Evolutionary conservation across 164 flowering plant genomes (phyloP).

Genomic region (Kingdonia uniflora): DNA sequence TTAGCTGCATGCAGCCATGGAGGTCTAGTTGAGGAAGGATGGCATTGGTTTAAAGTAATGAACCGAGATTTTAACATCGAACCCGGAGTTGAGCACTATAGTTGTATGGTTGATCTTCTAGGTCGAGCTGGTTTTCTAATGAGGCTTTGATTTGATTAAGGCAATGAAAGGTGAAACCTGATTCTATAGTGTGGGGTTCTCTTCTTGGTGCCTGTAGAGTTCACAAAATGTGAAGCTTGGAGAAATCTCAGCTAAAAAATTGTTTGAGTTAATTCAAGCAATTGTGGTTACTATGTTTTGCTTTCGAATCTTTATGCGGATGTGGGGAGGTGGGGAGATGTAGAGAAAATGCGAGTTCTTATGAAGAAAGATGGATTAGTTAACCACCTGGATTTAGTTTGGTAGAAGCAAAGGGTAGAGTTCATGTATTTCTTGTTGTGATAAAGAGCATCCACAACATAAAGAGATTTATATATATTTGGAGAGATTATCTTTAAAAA

Average conservation of each 20-base stretch:
- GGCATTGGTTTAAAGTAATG: conserved; percentile 71
- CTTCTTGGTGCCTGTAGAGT: too few species aligned
- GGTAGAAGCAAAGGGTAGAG: conserved; percentile 59
- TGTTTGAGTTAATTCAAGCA: conserved; percentile 62
- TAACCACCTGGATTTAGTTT: conserved; percentile 78
- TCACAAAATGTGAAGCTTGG: conserved; percentile 79
- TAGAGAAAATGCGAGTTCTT: conserved; percentile 46
- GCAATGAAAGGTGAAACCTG: conserved; percentile 67
- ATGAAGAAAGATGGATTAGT: conserved; percentile 46
- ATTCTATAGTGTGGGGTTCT: conserved; percentile 77
- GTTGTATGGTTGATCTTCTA: too few species aligned
- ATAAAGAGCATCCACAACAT: conserved; percentile 64
- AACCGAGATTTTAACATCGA: conserved; percentile 32
- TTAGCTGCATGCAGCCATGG: conserved; percentile 84
- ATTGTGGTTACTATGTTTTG: conserved; percentile 73
- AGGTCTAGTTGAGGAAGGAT: conserved; percentile 63
- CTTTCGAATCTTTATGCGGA: conserved; percentile 83
- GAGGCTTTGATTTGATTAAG: conserved; percentile 52
- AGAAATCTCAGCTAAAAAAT: conserved; percentile 55
- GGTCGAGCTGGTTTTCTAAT: conserved; percentile 56
- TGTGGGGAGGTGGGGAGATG: conserved; percentile 80
- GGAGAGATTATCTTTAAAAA: conserved; percentile 35
- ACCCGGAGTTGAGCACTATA: too few species aligned
- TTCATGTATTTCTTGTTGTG: conserved; percentile 77
- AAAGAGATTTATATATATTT: conserved; percentile 42